Conservation (phyloP, 192 early-diverging fungal genomes). For the Linnemannia hyalina region DNA sequence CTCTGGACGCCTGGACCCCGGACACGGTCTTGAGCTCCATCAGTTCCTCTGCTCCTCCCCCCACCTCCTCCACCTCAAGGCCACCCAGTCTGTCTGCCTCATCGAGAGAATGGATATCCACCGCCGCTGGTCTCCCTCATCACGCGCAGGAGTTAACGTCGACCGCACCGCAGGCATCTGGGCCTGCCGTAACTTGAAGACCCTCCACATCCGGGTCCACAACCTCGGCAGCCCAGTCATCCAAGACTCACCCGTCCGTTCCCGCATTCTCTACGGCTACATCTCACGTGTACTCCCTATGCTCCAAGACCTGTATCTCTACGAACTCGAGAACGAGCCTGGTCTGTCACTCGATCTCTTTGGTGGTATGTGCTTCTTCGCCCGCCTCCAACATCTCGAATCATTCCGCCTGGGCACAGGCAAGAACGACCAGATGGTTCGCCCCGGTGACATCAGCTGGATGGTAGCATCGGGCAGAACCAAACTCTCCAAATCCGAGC, state of each 20-base stretch:
- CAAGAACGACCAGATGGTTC: background rate
- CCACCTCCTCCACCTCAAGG: background rate
- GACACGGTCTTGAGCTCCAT: background rate
- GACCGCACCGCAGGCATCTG: background rate
- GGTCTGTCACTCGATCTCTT: background rate
- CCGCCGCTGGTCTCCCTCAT: background rate
- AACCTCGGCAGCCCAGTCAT: background rate
- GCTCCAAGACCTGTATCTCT: background rate
- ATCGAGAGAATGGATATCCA: background rate
- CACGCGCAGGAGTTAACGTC: background rate
- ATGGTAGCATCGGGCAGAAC: background rate
- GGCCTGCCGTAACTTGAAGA: background rate
- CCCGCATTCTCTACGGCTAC: background rate
- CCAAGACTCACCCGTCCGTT: background rate
- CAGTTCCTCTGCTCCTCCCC: background rate
- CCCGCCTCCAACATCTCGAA: background rate
- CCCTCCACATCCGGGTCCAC: slow-evolving; percentile 1
- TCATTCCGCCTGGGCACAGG: background rate
- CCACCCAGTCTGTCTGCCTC: background rate
- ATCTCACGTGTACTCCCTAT: background rate
- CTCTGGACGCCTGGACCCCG: background rate
- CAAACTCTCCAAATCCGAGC: background rate
- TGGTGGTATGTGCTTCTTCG: background rate
- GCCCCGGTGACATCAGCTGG: background rate
- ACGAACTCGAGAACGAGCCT: background rate